These are phyloP conservation scores for Pichia sp. DNA, from an alignment of 1,139 yeast species.

Conservation along the genomic window DNA sequence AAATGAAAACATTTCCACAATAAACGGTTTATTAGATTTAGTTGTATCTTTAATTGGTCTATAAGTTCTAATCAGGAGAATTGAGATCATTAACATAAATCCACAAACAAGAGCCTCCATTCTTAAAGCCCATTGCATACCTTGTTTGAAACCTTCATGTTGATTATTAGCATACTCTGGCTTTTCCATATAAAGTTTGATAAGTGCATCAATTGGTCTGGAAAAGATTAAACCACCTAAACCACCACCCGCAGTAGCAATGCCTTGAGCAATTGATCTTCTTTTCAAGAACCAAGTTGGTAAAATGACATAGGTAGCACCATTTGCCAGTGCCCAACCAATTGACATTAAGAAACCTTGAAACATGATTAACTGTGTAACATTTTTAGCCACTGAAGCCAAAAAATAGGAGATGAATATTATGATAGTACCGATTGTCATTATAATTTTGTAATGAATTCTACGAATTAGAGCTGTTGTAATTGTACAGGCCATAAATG, in stretches of 20 bases:
- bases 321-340: slow-evolving; percentile 52
- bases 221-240: slow-evolving; percentile 47
- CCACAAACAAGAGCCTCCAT: slow-evolving; percentile 45
- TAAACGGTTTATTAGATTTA: slow-evolving; percentile 15
- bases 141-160: slow-evolving; percentile 36
- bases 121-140: slow-evolving; percentile 63
- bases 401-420: slow-evolving; percentile 53
- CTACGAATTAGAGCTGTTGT: slow-evolving; percentile 34
- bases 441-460: slow-evolving; percentile 31
- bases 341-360: slow-evolving; percentile 64
- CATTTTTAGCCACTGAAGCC: slow-evolving; percentile 54
- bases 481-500: slow-evolving; percentile 54
- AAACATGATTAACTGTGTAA: slow-evolving; percentile 60
- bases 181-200: slow-evolving; percentile 19
- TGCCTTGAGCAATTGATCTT: slow-evolving; percentile 53
- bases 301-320: slow-evolving; percentile 49
- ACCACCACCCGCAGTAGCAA: slow-evolving; percentile 53
- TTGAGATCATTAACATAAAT: slow-evolving; percentile 31
- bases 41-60: slow-evolving; percentile 30
- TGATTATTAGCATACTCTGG: slow-evolving; percentile 10
- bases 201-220: slow-evolving; percentile 35
- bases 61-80: slow-evolving; percentile 42
- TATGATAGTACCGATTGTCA: slow-evolving; percentile 43
- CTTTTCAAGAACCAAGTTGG: slow-evolving; percentile 58
- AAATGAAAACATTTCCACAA: slow-evolving; percentile 16